A percentile compares a stretch with the other conserved stretches of the same genome.
These are phyloP conservation scores for Flaveria bidentis DNA, from an alignment of 129 eudicot genomes.

Conservation along the genomic window DNA sequence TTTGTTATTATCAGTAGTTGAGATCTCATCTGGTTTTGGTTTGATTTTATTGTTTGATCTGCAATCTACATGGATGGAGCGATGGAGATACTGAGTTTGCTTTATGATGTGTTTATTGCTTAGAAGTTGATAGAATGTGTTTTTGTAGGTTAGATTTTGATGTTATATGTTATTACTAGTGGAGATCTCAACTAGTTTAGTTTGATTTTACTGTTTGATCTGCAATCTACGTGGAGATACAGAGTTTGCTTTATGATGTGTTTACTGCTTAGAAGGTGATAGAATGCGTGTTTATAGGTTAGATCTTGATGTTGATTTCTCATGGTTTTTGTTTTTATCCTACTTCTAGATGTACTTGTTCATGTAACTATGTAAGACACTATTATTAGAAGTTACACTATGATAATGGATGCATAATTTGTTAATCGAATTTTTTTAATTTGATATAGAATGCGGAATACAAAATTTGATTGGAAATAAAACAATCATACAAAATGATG, in stretches of 20 bases:
- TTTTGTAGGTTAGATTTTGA: background rate
- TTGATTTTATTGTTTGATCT: background rate
- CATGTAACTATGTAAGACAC: background rate
- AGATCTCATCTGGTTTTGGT: conserved; percentile 3
- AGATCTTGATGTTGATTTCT: background rate
- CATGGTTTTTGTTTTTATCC: background rate
- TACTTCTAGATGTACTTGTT: background rate
- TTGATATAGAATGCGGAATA: background rate
- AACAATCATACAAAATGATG: background rate
- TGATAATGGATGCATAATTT: background rate
- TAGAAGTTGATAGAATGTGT: background rate
- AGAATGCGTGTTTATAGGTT: background rate
- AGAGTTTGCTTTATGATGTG: background rate
- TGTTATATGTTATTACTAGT: background rate
- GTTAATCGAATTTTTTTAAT: background rate
- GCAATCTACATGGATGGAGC: background rate
- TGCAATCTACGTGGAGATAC: background rate
- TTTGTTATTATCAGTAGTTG: background rate
- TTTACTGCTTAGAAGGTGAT: background rate
- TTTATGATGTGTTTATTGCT: background rate
- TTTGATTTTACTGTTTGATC: background rate
- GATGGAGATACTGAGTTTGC: background rate
- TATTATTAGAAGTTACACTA: background rate
- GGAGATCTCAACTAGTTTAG: background rate
- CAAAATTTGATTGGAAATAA: background rate